Conservation (phyloP, 441 rosid species). For the Arabidopsis hybrid region DNA sequence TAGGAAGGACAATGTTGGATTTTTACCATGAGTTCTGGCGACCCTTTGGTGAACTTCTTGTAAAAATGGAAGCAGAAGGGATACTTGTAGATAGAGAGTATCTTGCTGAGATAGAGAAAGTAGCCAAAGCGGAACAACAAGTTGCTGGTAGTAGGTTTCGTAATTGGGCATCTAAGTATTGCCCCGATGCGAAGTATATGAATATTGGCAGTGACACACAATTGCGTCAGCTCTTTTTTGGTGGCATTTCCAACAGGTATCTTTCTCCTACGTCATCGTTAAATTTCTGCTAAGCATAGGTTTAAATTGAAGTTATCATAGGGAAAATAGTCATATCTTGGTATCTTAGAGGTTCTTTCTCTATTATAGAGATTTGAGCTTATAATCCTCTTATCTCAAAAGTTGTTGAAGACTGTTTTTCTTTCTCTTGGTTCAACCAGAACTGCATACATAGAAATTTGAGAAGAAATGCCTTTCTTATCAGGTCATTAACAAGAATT, state of each 20-base stretch:
- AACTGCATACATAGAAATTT: background rate
- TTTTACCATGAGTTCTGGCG: conserved; percentile 79
- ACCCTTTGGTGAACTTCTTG: conserved; percentile 91
- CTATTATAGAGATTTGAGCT: conserved; percentile 2
- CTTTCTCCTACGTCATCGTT: background rate
- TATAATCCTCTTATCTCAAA: conserved; percentile 1
- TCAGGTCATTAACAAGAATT: background rate
- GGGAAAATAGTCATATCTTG: conserved; percentile 2
- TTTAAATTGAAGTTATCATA: background rate
- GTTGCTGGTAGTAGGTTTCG: conserved; percentile 78
- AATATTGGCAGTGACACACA: conserved; percentile 94
- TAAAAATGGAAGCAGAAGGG: conserved; percentile 91
- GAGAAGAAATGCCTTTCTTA: background rate
- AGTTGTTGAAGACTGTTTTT: conserved; percentile 7
- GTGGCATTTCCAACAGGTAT: conserved; percentile 77
- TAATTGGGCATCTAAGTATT: conserved; percentile 83
- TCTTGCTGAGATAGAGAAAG: conserved; percentile 83
- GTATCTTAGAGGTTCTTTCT: conserved; percentile 5
- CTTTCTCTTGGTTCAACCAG: background rate
- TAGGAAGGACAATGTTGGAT: conserved; percentile 66
- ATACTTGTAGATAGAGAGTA: conserved; percentile 86
- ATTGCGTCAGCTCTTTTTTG: conserved; percentile 84
- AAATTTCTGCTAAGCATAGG: background rate
- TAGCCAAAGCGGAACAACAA: conserved; percentile 84
- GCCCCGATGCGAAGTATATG: conserved; percentile 87